Conservation (phyloP, 768 basidiomycete genomes). For the Asterophora lycoperdoides region DNA sequence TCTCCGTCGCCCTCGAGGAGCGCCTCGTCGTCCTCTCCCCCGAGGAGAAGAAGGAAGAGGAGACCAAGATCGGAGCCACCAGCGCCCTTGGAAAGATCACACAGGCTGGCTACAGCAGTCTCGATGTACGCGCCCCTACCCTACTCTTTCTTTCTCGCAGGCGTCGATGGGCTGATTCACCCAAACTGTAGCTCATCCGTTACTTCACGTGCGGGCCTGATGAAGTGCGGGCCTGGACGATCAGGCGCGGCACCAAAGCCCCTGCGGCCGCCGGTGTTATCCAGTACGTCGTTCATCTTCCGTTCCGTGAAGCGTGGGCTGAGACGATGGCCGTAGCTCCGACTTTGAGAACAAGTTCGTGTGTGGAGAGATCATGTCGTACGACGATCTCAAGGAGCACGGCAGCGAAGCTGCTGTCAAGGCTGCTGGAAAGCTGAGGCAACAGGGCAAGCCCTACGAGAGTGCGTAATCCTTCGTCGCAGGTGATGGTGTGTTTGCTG, state of each 20-base stretch:
- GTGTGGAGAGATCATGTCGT: constrained; percentile 95
- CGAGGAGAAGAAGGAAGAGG: constrained; percentile 76
- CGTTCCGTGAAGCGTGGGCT: not conserved
- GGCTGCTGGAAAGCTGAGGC: constrained; percentile 89
- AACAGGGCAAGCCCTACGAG: constrained; percentile 97
- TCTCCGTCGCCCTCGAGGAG: constrained; percentile 95
- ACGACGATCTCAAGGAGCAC: constrained; percentile 84
- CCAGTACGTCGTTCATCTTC: constrained; percentile 54
- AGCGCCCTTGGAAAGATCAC: constrained; percentile 91
- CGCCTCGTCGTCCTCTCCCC: constrained; percentile 60
- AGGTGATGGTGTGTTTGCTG: constrained; percentile 9
- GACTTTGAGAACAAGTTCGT: constrained; percentile 99
- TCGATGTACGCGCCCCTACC: constrained; percentile 58
- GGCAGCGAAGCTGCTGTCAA: constrained; percentile 91
- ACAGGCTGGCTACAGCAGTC: constrained; percentile 83
- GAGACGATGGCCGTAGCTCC: constrained; percentile 43
- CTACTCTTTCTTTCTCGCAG: not conserved
- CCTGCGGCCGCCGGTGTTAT: constrained; percentile 98
- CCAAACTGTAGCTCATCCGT: constrained; percentile 66
- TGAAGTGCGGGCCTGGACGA: constrained; percentile 98
- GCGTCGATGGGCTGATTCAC: not conserved
- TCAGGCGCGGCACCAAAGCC: constrained; percentile 89
- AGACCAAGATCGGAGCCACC: constrained; percentile 67
- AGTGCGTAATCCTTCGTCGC: constrained; percentile 45
- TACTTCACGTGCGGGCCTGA: constrained; percentile 98